These are phyloP conservation scores for Alternaria longipes DNA, from an alignment of 2,329 filamentous ascomycete species.

Conservation along the genomic window DNA sequence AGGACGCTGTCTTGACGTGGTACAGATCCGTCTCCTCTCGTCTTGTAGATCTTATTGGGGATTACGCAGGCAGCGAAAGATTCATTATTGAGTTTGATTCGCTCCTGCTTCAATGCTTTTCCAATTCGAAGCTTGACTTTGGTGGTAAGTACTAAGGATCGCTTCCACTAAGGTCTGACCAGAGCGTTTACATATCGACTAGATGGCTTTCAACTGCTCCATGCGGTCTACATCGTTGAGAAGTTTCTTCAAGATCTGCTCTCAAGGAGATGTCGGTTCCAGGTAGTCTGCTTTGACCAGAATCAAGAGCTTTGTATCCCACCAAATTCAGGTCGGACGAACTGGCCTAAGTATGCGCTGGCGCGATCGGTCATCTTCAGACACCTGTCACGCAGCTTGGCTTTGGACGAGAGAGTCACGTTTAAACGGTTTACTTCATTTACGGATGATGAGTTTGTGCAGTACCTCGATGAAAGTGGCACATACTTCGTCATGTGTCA, in stretches of 20 bases:
- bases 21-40: conserved; percentile 5
- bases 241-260: neutral
- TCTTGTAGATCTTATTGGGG: neutral
- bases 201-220: conserved; percentile 1
- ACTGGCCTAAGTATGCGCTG: neutral
- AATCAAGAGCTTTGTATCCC: neutral
- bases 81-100: neutral
- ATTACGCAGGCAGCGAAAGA: neutral
- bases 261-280: neutral
- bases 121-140: neutral
- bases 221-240: neutral
- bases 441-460: neutral
- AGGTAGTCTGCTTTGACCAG: neutral
- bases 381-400: neutral
- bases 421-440: neutral
- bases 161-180: neutral
- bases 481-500: neutral
- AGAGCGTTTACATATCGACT: conserved; percentile 2
- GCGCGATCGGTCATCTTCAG: neutral
- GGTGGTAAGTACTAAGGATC: neutral
- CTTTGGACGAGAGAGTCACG: neutral
- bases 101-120: neutral
- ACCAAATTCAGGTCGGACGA: neutral
- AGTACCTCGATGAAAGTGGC: neutral
- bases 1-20: conserved; percentile 10